phyloP scores from a whole-genome alignment of 2,329 filamentous ascomycete species.

The Arthrobotrys sinensis region DNA sequence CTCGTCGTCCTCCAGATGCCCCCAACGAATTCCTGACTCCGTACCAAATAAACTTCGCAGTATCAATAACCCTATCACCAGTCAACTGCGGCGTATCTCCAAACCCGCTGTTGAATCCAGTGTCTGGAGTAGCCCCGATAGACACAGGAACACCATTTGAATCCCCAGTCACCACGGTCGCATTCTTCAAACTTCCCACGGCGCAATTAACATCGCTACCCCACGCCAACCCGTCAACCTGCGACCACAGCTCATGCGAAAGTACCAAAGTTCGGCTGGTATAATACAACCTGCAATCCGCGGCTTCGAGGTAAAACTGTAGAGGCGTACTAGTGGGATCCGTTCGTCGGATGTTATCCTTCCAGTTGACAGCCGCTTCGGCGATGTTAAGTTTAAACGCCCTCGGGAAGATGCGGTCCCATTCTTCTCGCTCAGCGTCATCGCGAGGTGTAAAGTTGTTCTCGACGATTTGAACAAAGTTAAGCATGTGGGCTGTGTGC shows the following conservation, averaged over 20 bases:
- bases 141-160: slow-evolving; percentile 52
- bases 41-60: slow-evolving; percentile 48
- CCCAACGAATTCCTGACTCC: slow-evolving; percentile 43
- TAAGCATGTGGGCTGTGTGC: slow-evolving; percentile 64
- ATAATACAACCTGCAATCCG: slow-evolving; percentile 76
- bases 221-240: slow-evolving; percentile 48
- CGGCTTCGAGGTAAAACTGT: slow-evolving; percentile 76
- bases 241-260: slow-evolving; percentile 47
- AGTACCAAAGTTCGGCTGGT: slow-evolving; percentile 68
- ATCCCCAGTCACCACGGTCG: slow-evolving; percentile 52
- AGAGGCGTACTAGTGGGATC: slow-evolving; percentile 67
- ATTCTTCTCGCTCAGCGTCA: slow-evolving; percentile 29
- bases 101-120: slow-evolving; percentile 40
- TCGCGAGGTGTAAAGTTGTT: slow-evolving; percentile 62
- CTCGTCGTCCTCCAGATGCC: slow-evolving; percentile 9
- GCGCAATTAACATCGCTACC: slow-evolving; percentile 39
- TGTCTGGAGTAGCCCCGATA: slow-evolving; percentile 14
- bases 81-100: slow-evolving; percentile 50
- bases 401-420: slow-evolving; percentile 58
- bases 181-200: slow-evolving; percentile 52
- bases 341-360: slow-evolving; percentile 43
- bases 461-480: slow-evolving; percentile 64
- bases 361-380: slow-evolving; percentile 56
- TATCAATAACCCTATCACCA: slow-evolving; percentile 46
- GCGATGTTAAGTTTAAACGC: slow-evolving; percentile 63